phyloP scores from a whole-genome alignment of 2,329 filamentous ascomycete genomes.

The Diplodia mutila region DNA sequence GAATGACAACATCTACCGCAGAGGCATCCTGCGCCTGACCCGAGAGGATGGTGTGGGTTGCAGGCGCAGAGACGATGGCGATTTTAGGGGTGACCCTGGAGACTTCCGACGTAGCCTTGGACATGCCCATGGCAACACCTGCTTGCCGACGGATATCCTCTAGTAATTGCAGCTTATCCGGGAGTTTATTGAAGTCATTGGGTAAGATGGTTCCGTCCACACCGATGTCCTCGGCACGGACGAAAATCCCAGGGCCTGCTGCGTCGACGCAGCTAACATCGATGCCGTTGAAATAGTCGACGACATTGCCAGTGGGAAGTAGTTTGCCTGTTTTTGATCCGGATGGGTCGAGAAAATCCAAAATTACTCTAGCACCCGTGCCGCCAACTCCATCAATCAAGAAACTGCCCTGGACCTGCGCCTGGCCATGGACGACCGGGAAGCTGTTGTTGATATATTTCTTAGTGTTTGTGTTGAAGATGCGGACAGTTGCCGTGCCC shows the following conservation, averaged over 20 bases:
- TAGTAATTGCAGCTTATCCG: constrained; percentile 51
- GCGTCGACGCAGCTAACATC: constrained; percentile 61
- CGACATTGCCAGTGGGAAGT: constrained; percentile 61
- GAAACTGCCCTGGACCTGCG: constrained; percentile 58
- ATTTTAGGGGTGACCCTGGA: constrained; percentile 67
- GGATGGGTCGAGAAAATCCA: constrained; percentile 65
- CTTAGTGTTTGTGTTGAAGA: constrained; percentile 72
- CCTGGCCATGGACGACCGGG: constrained; percentile 53
- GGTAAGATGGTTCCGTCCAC: constrained; percentile 54
- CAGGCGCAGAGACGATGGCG: constrained; percentile 49
- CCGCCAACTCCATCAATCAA: constrained; percentile 68
- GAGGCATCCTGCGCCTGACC: constrained; percentile 38
- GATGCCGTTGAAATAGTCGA: constrained; percentile 4
- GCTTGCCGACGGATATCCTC: constrained; percentile 62
- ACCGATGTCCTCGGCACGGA: constrained; percentile 55
- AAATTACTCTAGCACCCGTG: constrained; percentile 58
- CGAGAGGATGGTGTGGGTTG: constrained; percentile 11
- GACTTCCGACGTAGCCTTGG: constrained; percentile 47
- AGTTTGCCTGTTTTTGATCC: constrained; percentile 66
- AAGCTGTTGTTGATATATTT: constrained; percentile 67
- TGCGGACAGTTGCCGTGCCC: constrained; percentile 55
- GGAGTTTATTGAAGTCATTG: constrained; percentile 54
- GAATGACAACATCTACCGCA: constrained; percentile 44
- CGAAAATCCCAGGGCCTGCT: constrained; percentile 65
- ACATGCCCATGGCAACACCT: constrained; percentile 69